Evolutionary conservation across 106 monocot genomes (phyloP).

Genomic region (Acorus calamus): DNA sequence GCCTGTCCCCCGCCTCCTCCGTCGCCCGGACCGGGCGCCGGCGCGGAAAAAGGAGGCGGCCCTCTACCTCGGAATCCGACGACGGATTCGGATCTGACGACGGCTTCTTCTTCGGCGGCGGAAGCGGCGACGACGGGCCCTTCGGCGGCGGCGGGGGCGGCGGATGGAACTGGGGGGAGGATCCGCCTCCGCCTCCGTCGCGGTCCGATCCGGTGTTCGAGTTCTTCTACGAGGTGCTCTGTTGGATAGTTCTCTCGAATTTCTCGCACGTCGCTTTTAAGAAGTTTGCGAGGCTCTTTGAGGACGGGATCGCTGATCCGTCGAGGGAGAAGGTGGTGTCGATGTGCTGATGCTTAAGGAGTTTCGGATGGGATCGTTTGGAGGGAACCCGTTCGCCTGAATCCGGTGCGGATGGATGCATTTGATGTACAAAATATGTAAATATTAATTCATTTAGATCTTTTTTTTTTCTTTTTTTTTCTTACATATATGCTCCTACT

Average conservation of each 20-base stretch:
- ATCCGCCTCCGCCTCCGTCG: conserved; percentile 4
- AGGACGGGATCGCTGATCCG: neutral
- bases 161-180: conserved; percentile 12
- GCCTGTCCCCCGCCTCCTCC: too few relatives aligned
- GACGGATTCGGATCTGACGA: conserved; percentile 8
- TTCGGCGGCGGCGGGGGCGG: conserved; percentile 18
- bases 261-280: conserved; percentile 54
- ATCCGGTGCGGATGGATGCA: too few relatives aligned
- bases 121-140: conserved; percentile 21
- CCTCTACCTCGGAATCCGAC: neutral
- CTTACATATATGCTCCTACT: too few relatives aligned
- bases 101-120: conserved; percentile 13
- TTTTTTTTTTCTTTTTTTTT: too few relatives aligned
- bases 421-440: too few relatives aligned
- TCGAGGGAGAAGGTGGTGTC: conserved; percentile 24
- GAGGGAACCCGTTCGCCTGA: too few relatives aligned
- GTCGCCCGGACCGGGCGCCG: too few relatives aligned
- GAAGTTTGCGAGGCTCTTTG: conserved; percentile 39
- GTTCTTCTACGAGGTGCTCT: conserved; percentile 50
- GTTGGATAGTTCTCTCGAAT: conserved; percentile 59
- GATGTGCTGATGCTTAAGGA: conserved; percentile 11
- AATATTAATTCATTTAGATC: too few relatives aligned
- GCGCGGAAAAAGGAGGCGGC: too few relatives aligned
- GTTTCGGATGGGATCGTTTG: too few relatives aligned
- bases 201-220: conserved; percentile 48